A percentile compares a stretch with the other conserved stretches of the same genome.
Evolutionary conservation across 768 basidiomycete genomes (phyloP).

Genomic region (Strobilomyces echinocephalus): DNA sequence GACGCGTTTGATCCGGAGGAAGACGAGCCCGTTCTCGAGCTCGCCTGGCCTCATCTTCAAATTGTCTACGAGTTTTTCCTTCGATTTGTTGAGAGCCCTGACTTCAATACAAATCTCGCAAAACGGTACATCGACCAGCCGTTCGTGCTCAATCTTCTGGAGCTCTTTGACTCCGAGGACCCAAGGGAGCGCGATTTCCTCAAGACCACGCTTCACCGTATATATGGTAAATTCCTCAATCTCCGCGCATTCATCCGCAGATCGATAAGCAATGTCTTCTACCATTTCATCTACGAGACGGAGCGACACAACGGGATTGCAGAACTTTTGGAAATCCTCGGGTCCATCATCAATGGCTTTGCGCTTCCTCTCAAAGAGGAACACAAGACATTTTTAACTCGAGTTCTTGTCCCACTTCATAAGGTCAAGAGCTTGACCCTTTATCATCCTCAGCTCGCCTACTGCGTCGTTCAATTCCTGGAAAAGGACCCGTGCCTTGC

Average conservation of each 20-base stretch:
- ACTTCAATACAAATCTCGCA: conserved; percentile 97
- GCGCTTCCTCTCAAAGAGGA: conserved; percentile 97
- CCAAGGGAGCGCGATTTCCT: conserved; percentile 98
- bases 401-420: conserved; percentile 91
- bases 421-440: conserved; percentile 97
- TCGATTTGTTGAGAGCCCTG: conserved; percentile 93
- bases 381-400: conserved; percentile 95
- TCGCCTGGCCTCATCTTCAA: conserved; percentile 99
- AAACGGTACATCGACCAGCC: conserved; percentile 96
- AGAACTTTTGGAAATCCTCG: conserved; percentile 94
- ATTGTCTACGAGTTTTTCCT: conserved; percentile 99
- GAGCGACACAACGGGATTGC: conserved; percentile 99
- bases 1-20: conserved; percentile 99
- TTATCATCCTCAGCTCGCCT: conserved; percentile 98
- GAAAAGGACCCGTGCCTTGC: conserved; percentile 92
- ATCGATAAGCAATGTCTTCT: conserved; percentile 99
- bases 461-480: conserved; percentile 97
- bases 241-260: conserved; percentile 97
- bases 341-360: conserved; percentile 99
- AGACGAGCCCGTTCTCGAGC: conserved; percentile 97
- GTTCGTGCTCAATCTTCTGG: conserved; percentile 94
- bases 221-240: conserved; percentile 99
- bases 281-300: conserved; percentile 97
- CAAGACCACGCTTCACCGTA: conserved; percentile 97
- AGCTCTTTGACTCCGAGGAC: conserved; percentile 98